Conservation (phyloP, 1,284 basidiomycete species). For the Apiotrichum gracile region DNA sequence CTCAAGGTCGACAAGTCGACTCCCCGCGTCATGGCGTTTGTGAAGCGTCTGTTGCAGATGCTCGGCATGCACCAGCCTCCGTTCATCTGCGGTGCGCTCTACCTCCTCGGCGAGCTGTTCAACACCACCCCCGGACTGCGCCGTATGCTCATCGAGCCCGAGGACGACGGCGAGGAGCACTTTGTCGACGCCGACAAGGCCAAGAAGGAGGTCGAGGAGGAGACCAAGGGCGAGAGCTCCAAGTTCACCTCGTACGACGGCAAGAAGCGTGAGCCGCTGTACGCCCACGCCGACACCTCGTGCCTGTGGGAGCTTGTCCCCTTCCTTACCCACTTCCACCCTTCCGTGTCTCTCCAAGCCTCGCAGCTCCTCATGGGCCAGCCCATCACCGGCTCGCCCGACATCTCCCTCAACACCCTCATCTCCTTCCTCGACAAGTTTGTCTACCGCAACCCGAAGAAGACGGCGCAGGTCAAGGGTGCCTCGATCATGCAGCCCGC, state of each 20-base stretch:
- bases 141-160: slow-evolving; percentile 56
- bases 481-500: slow-evolving; percentile 94
- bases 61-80: slow-evolving; percentile 71
- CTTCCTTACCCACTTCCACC: slow-evolving; percentile 82
- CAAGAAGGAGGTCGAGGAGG: neutral
- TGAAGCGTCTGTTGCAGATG: slow-evolving; percentile 82
- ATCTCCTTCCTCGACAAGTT: slow-evolving; percentile 84
- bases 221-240: slow-evolving; percentile 8
- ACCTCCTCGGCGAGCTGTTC: slow-evolving; percentile 64
- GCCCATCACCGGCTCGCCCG: slow-evolving; percentile 68
- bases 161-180: slow-evolving; percentile 52
- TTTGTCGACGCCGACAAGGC: slow-evolving; percentile 48
- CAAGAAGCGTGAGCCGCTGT: slow-evolving; percentile 84
- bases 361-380: slow-evolving; percentile 66
- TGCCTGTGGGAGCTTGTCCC: slow-evolving; percentile 85
- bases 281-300: slow-evolving; percentile 72
- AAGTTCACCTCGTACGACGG: slow-evolving; percentile 60
- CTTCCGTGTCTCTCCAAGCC: slow-evolving; percentile 80
- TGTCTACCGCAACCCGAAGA: slow-evolving; percentile 95
- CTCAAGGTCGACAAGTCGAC: slow-evolving; percentile 69
- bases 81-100: slow-evolving; percentile 83
- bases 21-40: slow-evolving; percentile 68
- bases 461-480: slow-evolving; percentile 62
- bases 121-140: slow-evolving; percentile 65
- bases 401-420: slow-evolving; percentile 87